Evolutionary conservation across 2,329 filamentous ascomycete genomes (phyloP).

Genomic region (Phaeosphaeria sp.): DNA sequence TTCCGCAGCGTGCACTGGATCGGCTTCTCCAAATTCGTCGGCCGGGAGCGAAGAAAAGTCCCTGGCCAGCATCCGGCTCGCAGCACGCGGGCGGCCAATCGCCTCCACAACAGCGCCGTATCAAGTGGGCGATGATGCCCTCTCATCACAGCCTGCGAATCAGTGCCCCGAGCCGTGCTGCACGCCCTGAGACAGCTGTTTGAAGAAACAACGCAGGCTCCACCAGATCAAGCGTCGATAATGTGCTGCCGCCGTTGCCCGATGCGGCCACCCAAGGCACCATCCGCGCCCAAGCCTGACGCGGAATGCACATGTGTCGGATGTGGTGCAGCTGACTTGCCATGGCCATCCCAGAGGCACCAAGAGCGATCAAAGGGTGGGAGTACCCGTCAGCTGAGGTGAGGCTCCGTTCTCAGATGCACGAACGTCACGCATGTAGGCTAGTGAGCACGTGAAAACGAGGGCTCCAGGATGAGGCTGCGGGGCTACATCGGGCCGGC

Average conservation of each 20-base stretch:
- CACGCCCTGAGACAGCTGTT: slow-evolving; percentile 21
- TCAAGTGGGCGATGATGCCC: slow-evolving; percentile 21
- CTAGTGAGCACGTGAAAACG: background rate
- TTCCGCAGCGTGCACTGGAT: slow-evolving; percentile 2
- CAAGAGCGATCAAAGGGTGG: background rate
- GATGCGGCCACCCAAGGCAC: slow-evolving; percentile 9
- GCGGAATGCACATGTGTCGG: slow-evolving; percentile 7
- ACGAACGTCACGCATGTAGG: slow-evolving; percentile 3
- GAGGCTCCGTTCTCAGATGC: slow-evolving; percentile 10
- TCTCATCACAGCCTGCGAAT: slow-evolving; percentile 16
- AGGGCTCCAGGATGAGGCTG: background rate
- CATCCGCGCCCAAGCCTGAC: background rate
- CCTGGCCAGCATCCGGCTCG: slow-evolving; percentile 10
- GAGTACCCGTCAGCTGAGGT: background rate
- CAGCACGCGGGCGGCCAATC: slow-evolving; percentile 22
- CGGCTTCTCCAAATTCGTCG: slow-evolving; percentile 15
- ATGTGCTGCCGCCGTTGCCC: slow-evolving; percentile 18
- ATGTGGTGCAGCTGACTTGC: slow-evolving; percentile 1
- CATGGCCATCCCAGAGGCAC: background rate
- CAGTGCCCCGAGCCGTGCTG: slow-evolving; percentile 9
- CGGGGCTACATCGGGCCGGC: background rate
- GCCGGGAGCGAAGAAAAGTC: slow-evolving; percentile 21
- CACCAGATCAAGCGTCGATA: slow-evolving; percentile 10
- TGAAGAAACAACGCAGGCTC: slow-evolving; percentile 30
- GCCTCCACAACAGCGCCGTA: slow-evolving; percentile 12